phyloP scores from a whole-genome alignment of 495 filamentous ascomycete genomes.

The Penicillium canescens region DNA sequence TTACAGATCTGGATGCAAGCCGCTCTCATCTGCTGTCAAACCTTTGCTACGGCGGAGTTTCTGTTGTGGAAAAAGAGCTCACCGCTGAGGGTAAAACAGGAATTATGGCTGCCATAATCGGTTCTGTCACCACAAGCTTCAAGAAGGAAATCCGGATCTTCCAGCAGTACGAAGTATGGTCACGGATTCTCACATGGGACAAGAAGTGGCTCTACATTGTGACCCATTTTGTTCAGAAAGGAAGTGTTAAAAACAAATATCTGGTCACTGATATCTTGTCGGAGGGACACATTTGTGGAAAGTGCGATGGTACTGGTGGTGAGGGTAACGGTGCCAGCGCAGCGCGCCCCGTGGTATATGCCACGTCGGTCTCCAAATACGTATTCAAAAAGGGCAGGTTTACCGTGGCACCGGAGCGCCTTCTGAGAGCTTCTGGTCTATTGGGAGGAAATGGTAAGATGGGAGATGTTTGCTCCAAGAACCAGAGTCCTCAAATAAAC shows the following conservation, averaged over 20 bases:
- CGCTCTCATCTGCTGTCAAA: conserved; percentile 52
- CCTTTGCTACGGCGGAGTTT: conserved; percentile 48
- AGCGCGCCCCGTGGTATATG: too few species aligned
- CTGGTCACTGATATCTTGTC: conserved; percentile 21
- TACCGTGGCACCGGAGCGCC: conserved; percentile 70
- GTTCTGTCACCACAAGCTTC: conserved; percentile 55
- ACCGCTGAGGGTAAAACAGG: conserved; percentile 21
- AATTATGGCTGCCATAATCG: conserved; percentile 43
- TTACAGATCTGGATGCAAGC: conserved; percentile 60
- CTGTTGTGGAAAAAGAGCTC: conserved; percentile 22
- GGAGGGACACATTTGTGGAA: too few species aligned
- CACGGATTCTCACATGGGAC: conserved; percentile 61
- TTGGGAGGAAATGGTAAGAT: too few species aligned
- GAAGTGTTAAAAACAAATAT: conserved; percentile 25
- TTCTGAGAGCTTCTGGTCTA: conserved; percentile 60
- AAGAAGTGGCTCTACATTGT: conserved; percentile 71
- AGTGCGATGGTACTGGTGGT: too few species aligned
- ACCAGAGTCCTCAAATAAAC: too few species aligned
- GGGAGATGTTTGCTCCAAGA: too few species aligned
- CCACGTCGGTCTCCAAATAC: conserved; percentile 72
- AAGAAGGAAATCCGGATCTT: conserved; percentile 56
- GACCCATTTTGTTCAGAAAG: conserved; percentile 63
- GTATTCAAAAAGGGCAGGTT: conserved; percentile 77
- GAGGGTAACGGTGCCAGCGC: too few species aligned
- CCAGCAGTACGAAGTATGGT: conserved; percentile 58